Percentiles rank a stretch among this genome's conserved stretches.
These are phyloP conservation scores for Medicago lupulina DNA, from an alignment of 306 rosid species.

Conservation along the genomic window DNA sequence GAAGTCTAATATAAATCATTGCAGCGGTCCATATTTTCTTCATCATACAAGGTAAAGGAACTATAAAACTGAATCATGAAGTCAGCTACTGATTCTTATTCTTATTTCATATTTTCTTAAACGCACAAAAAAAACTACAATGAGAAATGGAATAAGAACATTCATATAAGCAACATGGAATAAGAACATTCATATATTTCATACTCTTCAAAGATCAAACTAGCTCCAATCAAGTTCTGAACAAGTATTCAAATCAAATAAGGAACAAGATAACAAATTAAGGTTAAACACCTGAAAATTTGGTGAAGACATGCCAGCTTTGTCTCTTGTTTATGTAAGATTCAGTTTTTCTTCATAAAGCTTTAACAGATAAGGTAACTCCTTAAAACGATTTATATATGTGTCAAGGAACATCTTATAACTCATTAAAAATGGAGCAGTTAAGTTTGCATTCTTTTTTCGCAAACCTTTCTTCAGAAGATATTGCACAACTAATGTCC, in stretches of 20 bases:
- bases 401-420: constrained; percentile 32
- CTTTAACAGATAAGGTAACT: background rate
- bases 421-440: background rate
- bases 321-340: background rate
- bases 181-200: too few relatives aligned
- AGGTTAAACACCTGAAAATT: background rate
- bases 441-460: constrained; percentile 9
- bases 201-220: too few relatives aligned
- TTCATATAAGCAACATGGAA: too few relatives aligned
- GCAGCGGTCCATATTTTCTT: too few relatives aligned
- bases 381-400: constrained; percentile 22
- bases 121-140: too few relatives aligned
- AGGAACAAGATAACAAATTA: background rate
- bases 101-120: too few relatives aligned
- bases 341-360: background rate
- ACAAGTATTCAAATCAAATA: background rate
- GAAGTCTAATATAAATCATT: too few relatives aligned
- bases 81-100: too few relatives aligned
- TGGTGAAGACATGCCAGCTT: background rate
- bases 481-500: constrained; percentile 33
- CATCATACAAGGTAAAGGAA: too few relatives aligned
- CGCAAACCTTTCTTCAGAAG: constrained; percentile 46
- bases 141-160: too few relatives aligned
- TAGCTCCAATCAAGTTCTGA: too few relatives aligned
- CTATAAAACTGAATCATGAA: too few relatives aligned